Evolutionary conservation across 1,139 yeast species (phyloP), one percentile per base, ranked within the genome.

Genomic region (Meyerozyma sp.): DNA sequence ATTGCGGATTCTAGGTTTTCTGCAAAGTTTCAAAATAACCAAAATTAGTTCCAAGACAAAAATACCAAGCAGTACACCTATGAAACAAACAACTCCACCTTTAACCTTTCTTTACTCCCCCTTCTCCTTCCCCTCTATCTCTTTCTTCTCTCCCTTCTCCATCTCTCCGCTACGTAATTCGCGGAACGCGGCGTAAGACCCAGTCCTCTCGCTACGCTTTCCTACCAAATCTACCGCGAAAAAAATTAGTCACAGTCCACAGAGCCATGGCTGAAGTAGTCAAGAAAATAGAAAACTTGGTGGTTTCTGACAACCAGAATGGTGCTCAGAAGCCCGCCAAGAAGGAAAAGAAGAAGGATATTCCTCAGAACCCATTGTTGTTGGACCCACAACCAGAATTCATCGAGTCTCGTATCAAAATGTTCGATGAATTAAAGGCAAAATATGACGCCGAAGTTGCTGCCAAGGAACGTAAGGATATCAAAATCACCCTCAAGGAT

Each of bases 401-500:
- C 62, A 77, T 94, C 55, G 90, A 82, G 32, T 81, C 84, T 50
- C 85, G 98, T 69, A 73, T 85, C 58, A 70, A 77, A 56, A 64
- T 91, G 52, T 94, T 91, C 59, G 95, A 90, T 44, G 77, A 84
- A 62, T 77, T 93, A 55, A 86, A 86, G 71, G 81, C 82, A 49
- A 78, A 84, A 66, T 81, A 84, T 60, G 91, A 89, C 56, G 93
- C 78, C 6, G 82, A 78, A 50, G 68, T 84, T 44, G 86, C 90
- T 40, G 62, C 76, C 23, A 77, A 79, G 68, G 81, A 69, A 51
- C 70, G 78, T 49, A 54, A 60, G 30, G 77, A 88, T 37, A 83
- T 94, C 62, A 77, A 79, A 54, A 77, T 93, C 62, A 87, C 95
- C 40, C 75, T 93, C 65, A 88, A 86, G 62, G 97, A 91, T 57